phyloP scores from a whole-genome alignment of 192 early-diverging fungal species.

The Jimgerdemannia flammicorona region DNA sequence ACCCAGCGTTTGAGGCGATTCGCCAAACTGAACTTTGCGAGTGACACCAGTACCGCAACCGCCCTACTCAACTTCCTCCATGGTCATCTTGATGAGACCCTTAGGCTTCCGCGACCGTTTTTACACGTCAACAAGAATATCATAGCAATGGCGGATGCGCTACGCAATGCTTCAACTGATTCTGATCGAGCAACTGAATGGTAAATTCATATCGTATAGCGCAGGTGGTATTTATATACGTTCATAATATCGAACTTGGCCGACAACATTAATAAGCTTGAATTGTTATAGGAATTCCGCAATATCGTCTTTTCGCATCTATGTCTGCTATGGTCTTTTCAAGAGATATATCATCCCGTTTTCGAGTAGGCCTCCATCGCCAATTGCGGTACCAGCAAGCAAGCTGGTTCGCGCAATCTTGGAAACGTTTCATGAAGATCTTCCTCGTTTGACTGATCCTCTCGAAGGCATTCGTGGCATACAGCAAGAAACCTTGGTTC shows the following conservation, averaged over 20 bases:
- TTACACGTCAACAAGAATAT: background rate
- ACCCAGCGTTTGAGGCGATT: background rate
- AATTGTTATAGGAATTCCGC: background rate
- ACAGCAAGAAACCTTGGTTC: background rate
- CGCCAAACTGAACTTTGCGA: background rate
- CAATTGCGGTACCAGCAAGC: background rate
- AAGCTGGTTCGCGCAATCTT: background rate
- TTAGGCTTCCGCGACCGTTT: background rate
- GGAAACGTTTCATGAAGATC: background rate
- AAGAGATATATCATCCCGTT: background rate
- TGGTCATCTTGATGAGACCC: background rate
- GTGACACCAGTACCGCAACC: background rate
- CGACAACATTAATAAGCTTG: background rate
- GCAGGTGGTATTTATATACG: too few species aligned
- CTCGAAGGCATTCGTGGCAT: background rate
- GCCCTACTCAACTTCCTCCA: background rate
- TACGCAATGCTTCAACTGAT: background rate
- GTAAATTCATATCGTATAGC: background rate
- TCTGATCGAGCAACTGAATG: background rate
- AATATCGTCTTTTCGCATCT: background rate
- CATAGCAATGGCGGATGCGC: background rate
- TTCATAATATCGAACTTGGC: too few species aligned
- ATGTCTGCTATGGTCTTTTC: background rate
- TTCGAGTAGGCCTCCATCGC: background rate
- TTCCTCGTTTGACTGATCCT: background rate